Evolutionary conservation across 768 basidiomycete genomes (phyloP), one percentile per base, ranked within the genome.

Genomic region (Mycena albidolilacea): DNA sequence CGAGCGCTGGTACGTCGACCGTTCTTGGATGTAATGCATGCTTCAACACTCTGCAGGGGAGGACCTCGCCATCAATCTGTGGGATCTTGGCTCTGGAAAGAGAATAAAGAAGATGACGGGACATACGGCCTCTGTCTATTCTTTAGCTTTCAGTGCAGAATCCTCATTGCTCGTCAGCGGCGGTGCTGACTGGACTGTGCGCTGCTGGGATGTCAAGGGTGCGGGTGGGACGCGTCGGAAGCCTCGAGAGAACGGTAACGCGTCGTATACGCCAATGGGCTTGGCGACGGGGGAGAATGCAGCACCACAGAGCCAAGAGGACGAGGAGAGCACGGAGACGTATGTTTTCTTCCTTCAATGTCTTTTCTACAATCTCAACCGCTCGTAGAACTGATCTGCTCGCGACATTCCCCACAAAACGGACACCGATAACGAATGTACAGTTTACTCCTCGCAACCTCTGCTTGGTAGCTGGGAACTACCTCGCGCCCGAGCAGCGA

Each of bases 51-150:
- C 21, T 48, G 19, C 64, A 94, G 95, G 93, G 21, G 95, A 96
- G 80, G 98, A 99, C 79, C 87, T 96, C 19, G 91, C 95, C 7
- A 97, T 99, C 81, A 97, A 95, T 80, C 84, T 99, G 2, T 99
- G 98, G 98, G 97, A 99, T 77, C 86, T 99, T 64, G 95, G 95
- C 7, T 96, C 97, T n/a, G 97, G 97, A 10, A 92, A 93, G 71
- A 90, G 95, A 55, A 90, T 99, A 75, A 99, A 99, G 85, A 97
- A 95, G 82, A 98, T 99, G 96, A 91, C 89, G 3, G 98, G 98
- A 0, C 98, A 99, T 79, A 92, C 90, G 1, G 91, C 94, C 15
- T 93, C 97, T 1, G 91, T 99, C 71, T 94, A 97, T 79, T 94
- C 95, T 3, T 88, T 99, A 30, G 89, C 95, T 0, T 99, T 98